Evolutionary conservation across 768 basidiomycete species (phyloP), one percentile per base, ranked within the genome.

Genomic region (Macrolepiota albuminosa): DNA sequence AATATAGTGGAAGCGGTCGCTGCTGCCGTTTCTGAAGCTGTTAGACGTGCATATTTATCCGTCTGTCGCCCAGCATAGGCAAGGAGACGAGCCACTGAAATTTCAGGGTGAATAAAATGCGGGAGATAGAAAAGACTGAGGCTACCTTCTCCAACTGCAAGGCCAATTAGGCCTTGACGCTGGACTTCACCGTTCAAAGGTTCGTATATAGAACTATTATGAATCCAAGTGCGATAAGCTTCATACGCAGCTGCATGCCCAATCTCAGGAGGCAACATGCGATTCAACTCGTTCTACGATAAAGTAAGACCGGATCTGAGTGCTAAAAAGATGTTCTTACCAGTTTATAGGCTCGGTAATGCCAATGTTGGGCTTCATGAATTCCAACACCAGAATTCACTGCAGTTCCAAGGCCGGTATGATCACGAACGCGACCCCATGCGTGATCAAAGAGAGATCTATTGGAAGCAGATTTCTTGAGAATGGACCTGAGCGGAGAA

Each of bases 201-300:
- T 52, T 83, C 80, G 58, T 85, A 83, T 47, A 86, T 75, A 6
- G 72, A 75, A 43, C 70, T 80, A 63, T 85, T 82, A 64, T 84
- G 78, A 54, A 83, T 82, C 84, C 86, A 87, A 31, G 80, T 80
- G 16, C 88, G 79, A 69, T 86, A 85, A 0, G 88, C 88, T 70
- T 91, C 88, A 67, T 89, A 91, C 3, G 87, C 89, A 10, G 89
- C 89, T 4, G 89, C 90, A 64, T 86, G 82, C 0, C 90, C 90
- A 18, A 92, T 79, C 59, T 90, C 87, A 18, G 72, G 66, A 0
- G 88, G 85, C 6, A 76, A 70, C 72, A 89, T 75, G 46, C 72
- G 69, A 54, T 70, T 71, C 18, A 86, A 69, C 58, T 83, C 82
- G 42, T 81, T 78, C 85, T 88, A 62, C 31, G 33, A 54, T 34